Conservation (phyloP, 164 flowering plant species). For the Aristolochia californica region DNA sequence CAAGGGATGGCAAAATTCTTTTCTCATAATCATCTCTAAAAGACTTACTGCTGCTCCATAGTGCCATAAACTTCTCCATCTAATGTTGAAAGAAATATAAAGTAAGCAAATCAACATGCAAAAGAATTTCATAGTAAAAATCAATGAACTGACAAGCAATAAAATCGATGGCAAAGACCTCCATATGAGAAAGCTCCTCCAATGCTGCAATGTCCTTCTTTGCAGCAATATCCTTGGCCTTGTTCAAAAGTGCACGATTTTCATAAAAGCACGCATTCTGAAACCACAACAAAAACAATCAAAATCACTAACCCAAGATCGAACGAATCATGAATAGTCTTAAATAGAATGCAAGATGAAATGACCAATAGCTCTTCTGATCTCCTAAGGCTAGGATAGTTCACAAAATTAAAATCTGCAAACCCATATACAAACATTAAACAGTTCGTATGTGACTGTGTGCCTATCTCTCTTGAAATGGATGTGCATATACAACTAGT, state of each 20-base stretch:
- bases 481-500: no score
- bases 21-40: conserved; percentile 78
- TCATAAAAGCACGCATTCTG: conserved; percentile 63
- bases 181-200: conserved; percentile 39
- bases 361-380: neutral
- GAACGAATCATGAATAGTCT: neutral
- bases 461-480: no score
- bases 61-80: conserved; percentile 69
- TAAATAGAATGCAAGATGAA: no score
- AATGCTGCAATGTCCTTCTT: conserved; percentile 58
- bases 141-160: neutral
- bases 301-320: neutral
- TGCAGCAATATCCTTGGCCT: conserved; percentile 60
- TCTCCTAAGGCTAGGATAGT: no score
- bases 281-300: conserved; percentile 7
- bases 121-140: neutral
- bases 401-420: no score
- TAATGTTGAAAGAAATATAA: conserved; percentile 10
- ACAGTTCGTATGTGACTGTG: no score
- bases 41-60: conserved; percentile 54
- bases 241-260: conserved; percentile 42
- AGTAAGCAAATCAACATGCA: neutral
- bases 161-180: conserved; percentile 35
- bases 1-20: conserved; percentile 66
- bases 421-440: no score